These are phyloP conservation scores for Fabrea salina DNA, from an alignment of 169 alveolate genomes.

Conservation along the genomic window DNA sequence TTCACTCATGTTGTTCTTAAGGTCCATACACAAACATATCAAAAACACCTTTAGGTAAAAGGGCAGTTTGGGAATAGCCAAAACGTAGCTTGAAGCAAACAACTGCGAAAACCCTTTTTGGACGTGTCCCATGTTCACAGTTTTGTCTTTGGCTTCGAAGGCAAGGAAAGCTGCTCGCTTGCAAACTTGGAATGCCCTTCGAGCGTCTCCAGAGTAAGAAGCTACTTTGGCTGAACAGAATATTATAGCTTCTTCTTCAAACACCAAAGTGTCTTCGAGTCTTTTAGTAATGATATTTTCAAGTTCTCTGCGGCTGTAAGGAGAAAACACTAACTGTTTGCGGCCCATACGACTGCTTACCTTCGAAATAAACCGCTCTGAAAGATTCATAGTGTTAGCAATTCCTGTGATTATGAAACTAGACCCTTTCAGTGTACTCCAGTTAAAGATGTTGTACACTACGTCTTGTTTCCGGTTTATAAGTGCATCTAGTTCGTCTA, in stretches of 20 bases:
- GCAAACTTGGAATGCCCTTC: constrained; percentile 47
- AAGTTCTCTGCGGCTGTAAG: constrained; percentile 46
- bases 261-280: constrained; percentile 27
- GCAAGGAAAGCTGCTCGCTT: constrained; percentile 26
- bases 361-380: constrained; percentile 46
- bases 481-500: constrained; percentile 63
- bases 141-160: neutral
- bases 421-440: constrained; percentile 48
- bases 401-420: constrained; percentile 39
- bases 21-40: neutral
- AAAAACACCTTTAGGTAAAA: neutral
- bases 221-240: constrained; percentile 48
- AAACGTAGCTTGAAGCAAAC: neutral
- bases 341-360: constrained; percentile 52
- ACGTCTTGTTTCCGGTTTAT: constrained; percentile 50
- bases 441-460: constrained; percentile 54
- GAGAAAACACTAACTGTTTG: constrained; percentile 49
- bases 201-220: constrained; percentile 50
- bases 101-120: constrained; percentile 1
- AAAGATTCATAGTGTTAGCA: constrained; percentile 62
- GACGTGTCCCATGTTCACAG: neutral
- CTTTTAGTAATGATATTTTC: constrained; percentile 38
- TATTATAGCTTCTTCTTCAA: constrained; percentile 31
- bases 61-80: neutral
- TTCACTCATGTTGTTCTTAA: neutral